Evolutionary conservation across 2,329 filamentous ascomycete species (phyloP), one percentile per base, ranked within the genome.

Genomic region (Huntiella bhutanensis): DNA sequence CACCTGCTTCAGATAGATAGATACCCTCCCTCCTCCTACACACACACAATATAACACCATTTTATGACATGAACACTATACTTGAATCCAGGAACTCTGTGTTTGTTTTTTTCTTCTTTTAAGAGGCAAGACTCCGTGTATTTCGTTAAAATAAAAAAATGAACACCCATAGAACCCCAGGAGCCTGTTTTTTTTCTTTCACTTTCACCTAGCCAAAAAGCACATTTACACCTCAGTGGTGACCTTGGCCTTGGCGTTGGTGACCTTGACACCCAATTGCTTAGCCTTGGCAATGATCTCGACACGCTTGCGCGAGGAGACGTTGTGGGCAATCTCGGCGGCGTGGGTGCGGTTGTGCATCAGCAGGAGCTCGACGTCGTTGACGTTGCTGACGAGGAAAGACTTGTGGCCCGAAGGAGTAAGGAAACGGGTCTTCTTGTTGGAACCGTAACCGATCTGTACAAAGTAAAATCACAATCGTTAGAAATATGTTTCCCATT

Each of bases 321-420:
- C 91, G 67, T 84, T 82, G 76, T 93, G 85, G 66, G 82, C 84
- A 67, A 98, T 98, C 78, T 98, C 91, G 65, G 91, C 91, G 65
- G 91, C 91, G 71, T 84, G 95, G 69, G 86, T 93, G 67, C 82
- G 81, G 84, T 96, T 96, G 82, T 98, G 91, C 91, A 98, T 98
- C 61, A 98, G 76, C 62, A 98, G 80, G 54, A 98, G 82, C 69
- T 98, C 88, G 62, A 98, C 80, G 60, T 98, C 91, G 66, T 80
- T 77, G 68, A 77, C 68, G 77, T 98, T 98, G 80, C 81, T 85
- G 72, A 98, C 91, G 64, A 96, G 79, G 82, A 98, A 98, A 56
- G 88, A 84, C 80, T 95, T 96, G 82, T 96, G 88, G 71, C 91
- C 91, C 60, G 86, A 94, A 65, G 91, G 91, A 76, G 86, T 93